Base-by-base conservation (phyloP, 2,329 filamentous ascomycete species). In the Lachnellula arida region DNA sequence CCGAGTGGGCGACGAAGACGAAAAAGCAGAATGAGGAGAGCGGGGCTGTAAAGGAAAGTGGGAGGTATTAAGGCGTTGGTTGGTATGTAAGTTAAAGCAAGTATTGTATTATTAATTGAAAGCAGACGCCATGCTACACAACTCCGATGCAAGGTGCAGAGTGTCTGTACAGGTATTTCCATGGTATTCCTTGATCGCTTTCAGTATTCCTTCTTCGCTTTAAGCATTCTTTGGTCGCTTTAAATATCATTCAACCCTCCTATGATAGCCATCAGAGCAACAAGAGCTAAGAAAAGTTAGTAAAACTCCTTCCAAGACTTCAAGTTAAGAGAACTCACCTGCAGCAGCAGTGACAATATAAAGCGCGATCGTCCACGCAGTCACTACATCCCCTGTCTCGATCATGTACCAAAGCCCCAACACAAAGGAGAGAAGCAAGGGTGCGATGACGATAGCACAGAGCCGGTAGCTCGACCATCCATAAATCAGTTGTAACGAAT, bases 11-110 rank as follows among this genome's bases (percentile, higher is more conserved):
- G 51, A 73, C 74, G 69, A 75, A 73, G 69, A 78, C 75, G 28
- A 85, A 84, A 72, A 73, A 71, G 51, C 73, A 81, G 66, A 86
- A 87, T 66, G 80, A 82, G 70, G 74, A 77, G 60, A 71, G 73
- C 17, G 81, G 81, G 0, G 65, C 79, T 57, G 81, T 85, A 9
- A 81, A 77, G 65, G 25, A 59, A n/a, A 63, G 59, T 55, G 63
- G 72, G 28, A 67, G 65, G 43, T 68, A 67, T 53, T 63, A 55
- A 28, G 46, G 28, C 9, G 9, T 32, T 32, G 28, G 53, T 47
- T 9, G 37, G 12, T 46, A 8, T 32, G 44, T 32, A 32, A 47
- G 44, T 47, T 15, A 32, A 25, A 9, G 42, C 42, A 44, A 40
- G 11, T 22, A 42, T 42, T 42, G 39, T n/a, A 6, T 7, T 9